These are phyloP conservation scores for Cutaneotrichosporon curvatum DNA, from an alignment of 1,284 basidiomycete genomes.

Conservation along the genomic window DNA sequence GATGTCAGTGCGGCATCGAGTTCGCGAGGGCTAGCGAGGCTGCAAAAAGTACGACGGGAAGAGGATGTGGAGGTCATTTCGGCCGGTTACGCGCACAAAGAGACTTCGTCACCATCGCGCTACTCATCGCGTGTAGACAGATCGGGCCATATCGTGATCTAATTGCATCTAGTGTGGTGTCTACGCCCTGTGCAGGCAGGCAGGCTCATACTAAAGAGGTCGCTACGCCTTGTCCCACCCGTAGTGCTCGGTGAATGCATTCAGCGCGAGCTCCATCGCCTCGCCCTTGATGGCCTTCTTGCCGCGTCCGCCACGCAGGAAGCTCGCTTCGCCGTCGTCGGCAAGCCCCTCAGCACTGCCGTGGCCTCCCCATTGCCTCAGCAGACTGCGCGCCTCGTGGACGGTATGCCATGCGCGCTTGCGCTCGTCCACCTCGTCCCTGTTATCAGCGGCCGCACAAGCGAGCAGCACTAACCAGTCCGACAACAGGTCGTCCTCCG, in stretches of 20 bases:
- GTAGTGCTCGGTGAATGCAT: conserved; percentile 10
- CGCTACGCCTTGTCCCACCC: conserved; percentile 5
- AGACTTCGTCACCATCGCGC: no score
- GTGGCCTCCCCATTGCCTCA: conserved; percentile 21
- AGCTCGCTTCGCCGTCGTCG: conserved; percentile 2
- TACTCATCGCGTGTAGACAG: no score
- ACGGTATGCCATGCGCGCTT: conserved; percentile 25
- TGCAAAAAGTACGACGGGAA: no score
- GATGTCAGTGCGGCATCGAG: no score
- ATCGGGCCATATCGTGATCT: no score
- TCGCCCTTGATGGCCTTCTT: conserved; percentile 35
- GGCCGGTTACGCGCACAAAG: no score
- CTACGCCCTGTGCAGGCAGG: no score
- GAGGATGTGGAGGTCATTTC: no score
- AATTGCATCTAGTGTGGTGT: no score
- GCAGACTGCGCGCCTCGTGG: conserved; percentile 14
- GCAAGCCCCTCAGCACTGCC: conserved; percentile 4
- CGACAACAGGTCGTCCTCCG: conserved; percentile 11
- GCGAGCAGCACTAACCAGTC: conserved; percentile 23
- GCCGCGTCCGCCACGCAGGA: conserved; percentile 10
- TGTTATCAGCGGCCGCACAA: conserved; percentile 5
- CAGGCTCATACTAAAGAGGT: no score
- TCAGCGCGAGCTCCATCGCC: conserved; percentile 29
- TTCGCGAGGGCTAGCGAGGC: no score
- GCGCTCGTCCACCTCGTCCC: conserved; percentile 33